phyloP scores from a whole-genome alignment of 495 filamentous ascomycete species.

The Xeromyces bisporus region DNA sequence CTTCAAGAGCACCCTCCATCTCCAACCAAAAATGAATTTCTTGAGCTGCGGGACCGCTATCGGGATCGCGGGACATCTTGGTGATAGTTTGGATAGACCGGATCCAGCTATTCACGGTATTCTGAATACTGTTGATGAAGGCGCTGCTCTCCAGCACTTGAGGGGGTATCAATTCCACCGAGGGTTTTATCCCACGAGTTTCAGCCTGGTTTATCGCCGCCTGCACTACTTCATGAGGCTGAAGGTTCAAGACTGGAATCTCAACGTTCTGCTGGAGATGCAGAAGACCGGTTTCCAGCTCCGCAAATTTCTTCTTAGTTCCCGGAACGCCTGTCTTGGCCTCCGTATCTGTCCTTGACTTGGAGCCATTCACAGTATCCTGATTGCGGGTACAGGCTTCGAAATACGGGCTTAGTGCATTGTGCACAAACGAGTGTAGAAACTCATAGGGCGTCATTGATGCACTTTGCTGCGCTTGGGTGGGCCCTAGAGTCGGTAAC shows the following conservation, averaged over 20 bases:
- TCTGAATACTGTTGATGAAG: conserved; percentile 86
- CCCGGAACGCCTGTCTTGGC: conserved; percentile 89
- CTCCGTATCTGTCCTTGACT: conserved; percentile 63
- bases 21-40: conserved; percentile 98
- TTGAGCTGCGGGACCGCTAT: conserved; percentile 77
- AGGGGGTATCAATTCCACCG: conserved; percentile 58
- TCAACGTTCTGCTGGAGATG: conserved; percentile 96
- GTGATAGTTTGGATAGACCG: conserved; percentile 96
- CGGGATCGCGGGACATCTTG: conserved; percentile 75
- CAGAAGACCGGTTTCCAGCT: conserved; percentile 72
- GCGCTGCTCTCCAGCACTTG: conserved; percentile 62
- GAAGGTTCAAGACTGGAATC: conserved; percentile 75
- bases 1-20: conserved; percentile 81
- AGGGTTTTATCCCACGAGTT: conserved; percentile 42
- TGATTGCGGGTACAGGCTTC: conserved; percentile 83
- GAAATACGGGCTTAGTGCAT: conserved; percentile 82
- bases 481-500: conserved; percentile 43
- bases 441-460: conserved; percentile 77
- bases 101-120: conserved; percentile 90
- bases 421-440: conserved; percentile 72
- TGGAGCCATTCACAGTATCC: conserved; percentile 43
- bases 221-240: conserved; percentile 76
- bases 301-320: conserved; percentile 87
- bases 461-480: conserved; percentile 46
- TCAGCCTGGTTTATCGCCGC: conserved; percentile 60